Base-by-base conservation (phyloP, 1,139 yeast species). In the Yamadazyma trypodendri region DNA sequence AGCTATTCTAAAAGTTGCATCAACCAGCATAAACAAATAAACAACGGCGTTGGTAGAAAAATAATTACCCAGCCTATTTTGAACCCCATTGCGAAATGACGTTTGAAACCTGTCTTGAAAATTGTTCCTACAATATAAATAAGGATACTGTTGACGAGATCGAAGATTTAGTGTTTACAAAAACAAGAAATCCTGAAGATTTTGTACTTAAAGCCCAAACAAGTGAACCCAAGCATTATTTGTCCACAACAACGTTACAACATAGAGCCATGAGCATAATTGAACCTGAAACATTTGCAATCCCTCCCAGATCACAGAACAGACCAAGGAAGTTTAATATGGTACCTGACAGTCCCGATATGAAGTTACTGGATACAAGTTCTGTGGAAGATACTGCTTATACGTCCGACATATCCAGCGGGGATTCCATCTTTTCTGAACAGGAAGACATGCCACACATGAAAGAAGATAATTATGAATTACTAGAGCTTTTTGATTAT, bases 271-370 rank as follows among this genome's bases (percentile, higher is more conserved):
- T n/a, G n/a, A n/a, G n/a, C n/a, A n/a, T n/a, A 21, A 31, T 22
- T 6, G 32, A 15, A 7, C 24, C 15, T 14, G 13, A 8, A 8
- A 3, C 29, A 11, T 9, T 32, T 4, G n/a, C 33, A n/a, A 33
- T 52, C 4, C 58, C 58, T 3, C 34, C 37, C 13, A 48, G 58
- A 36, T 52, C 58, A 11, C 57, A 56, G 8, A 50, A 48, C 3
- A 44, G 58, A 37, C 31, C 42, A n/a, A 30, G 31, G 22, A 27
- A 34, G 6, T 13, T 21, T 6, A 6, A 13, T 6, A 16, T 13
- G 10, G 29, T 36, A 4, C 46, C 47, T 14, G 36, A 37, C 21
- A 38, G 49, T 6, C 50, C 50, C 23, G 48, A 46, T 16, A 31
- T 39, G 18, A 15, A 28, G 18, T n/a, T 44, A 14, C 50, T 45